These are phyloP conservation scores for Zymoseptoria passerinii DNA, from an alignment of 2,329 filamentous ascomycete species.

Conservation along the genomic window DNA sequence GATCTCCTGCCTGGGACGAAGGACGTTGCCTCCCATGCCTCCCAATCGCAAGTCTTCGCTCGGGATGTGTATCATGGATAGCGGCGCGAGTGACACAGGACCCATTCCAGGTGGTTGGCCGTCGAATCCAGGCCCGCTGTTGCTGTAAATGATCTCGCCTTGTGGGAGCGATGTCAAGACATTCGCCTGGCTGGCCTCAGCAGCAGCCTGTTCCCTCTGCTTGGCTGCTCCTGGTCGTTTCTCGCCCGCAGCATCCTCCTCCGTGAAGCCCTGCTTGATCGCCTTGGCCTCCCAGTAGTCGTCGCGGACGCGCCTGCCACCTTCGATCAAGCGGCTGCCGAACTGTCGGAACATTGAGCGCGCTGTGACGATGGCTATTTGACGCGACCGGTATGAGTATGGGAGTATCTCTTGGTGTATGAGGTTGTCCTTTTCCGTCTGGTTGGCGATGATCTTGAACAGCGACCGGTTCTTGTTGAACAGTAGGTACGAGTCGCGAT, in stretches of 20 bases:
- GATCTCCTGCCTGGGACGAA: slow-evolving; percentile 81
- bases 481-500: slow-evolving; percentile 92
- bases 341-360: slow-evolving; percentile 99
- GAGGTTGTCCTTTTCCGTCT: slow-evolving; percentile 91
- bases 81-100: slow-evolving; percentile 60
- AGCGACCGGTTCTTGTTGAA: slow-evolving; percentile 98
- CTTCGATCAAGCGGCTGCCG: slow-evolving; percentile 83
- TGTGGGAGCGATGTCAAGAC: slow-evolving; percentile 57
- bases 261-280: slow-evolving; percentile 93
- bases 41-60: slow-evolving; percentile 69
- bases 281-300: slow-evolving; percentile 99
- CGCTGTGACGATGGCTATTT: slow-evolving; percentile 96
- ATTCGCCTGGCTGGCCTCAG: slow-evolving; percentile 51
- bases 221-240: slow-evolving; percentile 90
- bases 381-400: slow-evolving; percentile 94
- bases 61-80: slow-evolving; percentile 77
- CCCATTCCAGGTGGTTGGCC: slow-evolving; percentile 45
- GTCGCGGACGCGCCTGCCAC: slow-evolving; percentile 83
- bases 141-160: slow-evolving; percentile 82
- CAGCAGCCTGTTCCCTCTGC: slow-evolving; percentile 71
- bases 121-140: slow-evolving; percentile 41
- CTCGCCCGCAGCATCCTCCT: slow-evolving; percentile 90
- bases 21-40: slow-evolving; percentile 74
- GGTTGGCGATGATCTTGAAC: slow-evolving; percentile 94
- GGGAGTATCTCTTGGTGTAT: slow-evolving; percentile 92